A percentile compares a stretch with the other conserved stretches of the same genome.
These are phyloP conservation scores for Hyphopichia burtonii DNA, from an alignment of 1,139 yeast species.

Conservation along the genomic window DNA sequence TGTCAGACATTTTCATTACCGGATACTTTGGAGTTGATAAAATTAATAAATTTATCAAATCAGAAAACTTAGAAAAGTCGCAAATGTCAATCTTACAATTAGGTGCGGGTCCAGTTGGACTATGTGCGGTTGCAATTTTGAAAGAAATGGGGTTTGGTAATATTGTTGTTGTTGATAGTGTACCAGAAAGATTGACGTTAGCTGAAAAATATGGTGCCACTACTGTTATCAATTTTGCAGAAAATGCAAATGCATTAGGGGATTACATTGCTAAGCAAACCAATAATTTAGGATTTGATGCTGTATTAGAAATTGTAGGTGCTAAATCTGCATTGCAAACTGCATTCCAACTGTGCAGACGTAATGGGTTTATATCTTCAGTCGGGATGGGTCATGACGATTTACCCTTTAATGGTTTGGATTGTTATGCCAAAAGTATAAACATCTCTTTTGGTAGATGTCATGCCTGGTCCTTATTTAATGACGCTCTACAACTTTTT, in stretches of 20 bases:
- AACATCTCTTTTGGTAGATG: conserved; percentile 65
- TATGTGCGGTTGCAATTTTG: conserved; percentile 52
- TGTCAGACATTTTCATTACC: conserved; percentile 69
- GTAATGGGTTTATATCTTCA: conserved; percentile 59
- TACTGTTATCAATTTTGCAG: conserved; percentile 41
- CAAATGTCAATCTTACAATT: conserved; percentile 48
- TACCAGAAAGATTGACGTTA: conserved; percentile 44
- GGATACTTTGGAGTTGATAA: conserved; percentile 58
- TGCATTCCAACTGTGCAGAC: conserved; percentile 54
- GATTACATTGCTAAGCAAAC: conserved; percentile 28
- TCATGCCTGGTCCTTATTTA: conserved; percentile 58
- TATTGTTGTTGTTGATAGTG: conserved; percentile 52
- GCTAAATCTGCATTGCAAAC: conserved; percentile 48
- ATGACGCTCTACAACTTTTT: conserved; percentile 52
- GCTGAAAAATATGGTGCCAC: conserved; percentile 48
- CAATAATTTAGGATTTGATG: conserved; percentile 48
- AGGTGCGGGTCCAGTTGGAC: conserved; percentile 68
- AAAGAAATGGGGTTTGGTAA: conserved; percentile 45
- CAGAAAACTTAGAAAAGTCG: conserved; percentile 20
- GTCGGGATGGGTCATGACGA: conserved; percentile 64
- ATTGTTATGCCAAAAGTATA: conserved; percentile 57
- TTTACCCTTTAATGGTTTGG: conserved; percentile 57
- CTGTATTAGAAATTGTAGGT: conserved; percentile 60
- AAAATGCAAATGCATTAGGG: conserved; percentile 26
- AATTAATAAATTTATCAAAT: conserved; percentile 41